These are phyloP conservation scores for Juncus inflexus DNA, from an alignment of 176 grass and related monocot genomes.

Conservation along the genomic window DNA sequence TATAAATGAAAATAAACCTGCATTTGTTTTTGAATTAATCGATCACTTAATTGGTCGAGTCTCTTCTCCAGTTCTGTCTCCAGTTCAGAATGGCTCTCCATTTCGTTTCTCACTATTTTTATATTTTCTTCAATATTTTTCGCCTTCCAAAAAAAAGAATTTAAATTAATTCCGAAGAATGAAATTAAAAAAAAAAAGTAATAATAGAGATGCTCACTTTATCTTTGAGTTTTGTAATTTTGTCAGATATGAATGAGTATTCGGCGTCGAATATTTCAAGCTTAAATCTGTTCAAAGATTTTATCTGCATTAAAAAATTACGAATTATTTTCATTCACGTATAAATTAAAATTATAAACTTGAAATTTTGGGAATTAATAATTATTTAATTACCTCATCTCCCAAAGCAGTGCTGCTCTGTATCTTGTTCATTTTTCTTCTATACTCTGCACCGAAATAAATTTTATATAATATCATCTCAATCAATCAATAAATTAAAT, in stretches of 20 bases:
- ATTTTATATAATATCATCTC: background rate
- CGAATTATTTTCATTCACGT: conserved; percentile 13
- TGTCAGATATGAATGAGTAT: conserved; percentile 75
- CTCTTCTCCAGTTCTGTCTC: conserved; percentile 87
- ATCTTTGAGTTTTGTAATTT: conserved; percentile 66
- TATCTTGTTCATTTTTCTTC: conserved; percentile 63
- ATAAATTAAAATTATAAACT: background rate
- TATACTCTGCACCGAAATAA: conserved; percentile 55
- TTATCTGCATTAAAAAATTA: conserved; percentile 55
- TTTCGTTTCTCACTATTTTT: conserved; percentile 63
- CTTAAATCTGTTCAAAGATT: conserved; percentile 73
- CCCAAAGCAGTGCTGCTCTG: conserved; percentile 40
- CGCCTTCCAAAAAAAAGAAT: conserved; percentile 39
- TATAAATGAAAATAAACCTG: conserved; percentile 43
- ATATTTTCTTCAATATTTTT: conserved; percentile 89
- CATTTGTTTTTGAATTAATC: conserved; percentile 93
- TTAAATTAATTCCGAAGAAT: no score
- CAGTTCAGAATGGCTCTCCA: conserved; percentile 67
- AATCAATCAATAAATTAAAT: background rate
- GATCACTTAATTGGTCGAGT: conserved; percentile 94
- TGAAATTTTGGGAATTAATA: no score
- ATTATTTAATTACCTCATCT: conserved; percentile 56
- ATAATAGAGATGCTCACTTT: conserved; percentile 40
- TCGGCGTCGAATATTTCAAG: conserved; percentile 86
- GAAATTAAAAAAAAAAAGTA: background rate